These are phyloP conservation scores for Aciculosporium take DNA, from an alignment of 2,329 filamentous ascomycete species.

Conservation along the genomic window DNA sequence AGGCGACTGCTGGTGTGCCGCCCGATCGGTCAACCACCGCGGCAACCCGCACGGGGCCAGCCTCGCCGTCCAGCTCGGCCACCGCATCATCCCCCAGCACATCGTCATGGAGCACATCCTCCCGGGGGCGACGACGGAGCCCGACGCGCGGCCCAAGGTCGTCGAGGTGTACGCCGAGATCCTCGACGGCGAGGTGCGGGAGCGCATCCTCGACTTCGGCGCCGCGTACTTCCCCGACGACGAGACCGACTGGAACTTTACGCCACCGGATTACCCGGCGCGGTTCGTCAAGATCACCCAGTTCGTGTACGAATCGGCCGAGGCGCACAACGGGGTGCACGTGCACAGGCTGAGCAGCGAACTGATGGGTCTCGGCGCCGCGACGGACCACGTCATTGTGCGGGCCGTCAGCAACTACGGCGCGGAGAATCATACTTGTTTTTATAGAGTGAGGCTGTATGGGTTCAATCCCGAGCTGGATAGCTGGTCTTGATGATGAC, in stretches of 20 bases:
- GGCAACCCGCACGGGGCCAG: constrained; percentile 40
- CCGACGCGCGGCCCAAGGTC: constrained; percentile 46
- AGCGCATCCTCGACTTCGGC: constrained; percentile 29
- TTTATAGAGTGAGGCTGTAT: constrained; percentile 49
- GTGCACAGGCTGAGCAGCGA: constrained; percentile 39
- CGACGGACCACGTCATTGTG: constrained; percentile 39
- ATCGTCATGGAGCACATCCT: constrained; percentile 61
- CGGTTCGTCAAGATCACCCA: constrained; percentile 43
- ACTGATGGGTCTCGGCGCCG: constrained; percentile 30
- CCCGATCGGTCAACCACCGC: constrained; percentile 24
- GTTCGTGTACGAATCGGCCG: constrained; percentile 37
- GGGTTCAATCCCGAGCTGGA: constrained; percentile 23
- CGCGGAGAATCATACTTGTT: constrained; percentile 43
- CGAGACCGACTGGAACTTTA: constrained; percentile 16
- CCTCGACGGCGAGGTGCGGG: constrained; percentile 27
- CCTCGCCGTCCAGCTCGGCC: constrained; percentile 47
- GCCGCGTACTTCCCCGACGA: constrained; percentile 24
- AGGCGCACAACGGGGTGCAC: constrained; percentile 31
- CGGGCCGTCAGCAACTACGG: constrained; percentile 46
- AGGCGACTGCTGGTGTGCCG: constrained; percentile 80
- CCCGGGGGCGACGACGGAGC: constrained; percentile 44
- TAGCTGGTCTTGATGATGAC: neutral
- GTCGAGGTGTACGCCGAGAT: constrained; percentile 58
- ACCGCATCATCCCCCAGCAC: constrained; percentile 49
- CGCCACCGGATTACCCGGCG: constrained; percentile 13